Conservation (phyloP, 2,329 filamentous ascomycete species). For the Colletotrichum sp. region DNA sequence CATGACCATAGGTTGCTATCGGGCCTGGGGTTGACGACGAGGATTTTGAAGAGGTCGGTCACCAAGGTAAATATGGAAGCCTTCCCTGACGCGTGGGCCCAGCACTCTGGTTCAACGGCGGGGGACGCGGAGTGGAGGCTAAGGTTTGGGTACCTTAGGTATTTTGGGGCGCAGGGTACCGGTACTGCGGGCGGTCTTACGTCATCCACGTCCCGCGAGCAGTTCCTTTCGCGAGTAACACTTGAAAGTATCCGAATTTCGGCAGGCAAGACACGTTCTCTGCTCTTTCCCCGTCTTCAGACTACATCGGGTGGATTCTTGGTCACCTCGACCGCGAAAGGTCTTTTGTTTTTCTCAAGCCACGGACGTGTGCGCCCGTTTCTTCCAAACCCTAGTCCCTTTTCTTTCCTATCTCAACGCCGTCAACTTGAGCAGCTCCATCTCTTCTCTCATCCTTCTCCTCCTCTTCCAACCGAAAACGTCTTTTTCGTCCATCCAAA, state of each 20-base stretch:
- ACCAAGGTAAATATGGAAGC: too few relatives aligned
- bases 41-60: too few relatives aligned
- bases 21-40: too few relatives aligned
- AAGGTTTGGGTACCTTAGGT: neutral
- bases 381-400: neutral
- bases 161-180: too few relatives aligned
- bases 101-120: too few relatives aligned
- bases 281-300: neutral
- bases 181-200: too few relatives aligned
- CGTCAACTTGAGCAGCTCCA: neutral
- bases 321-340: rapidly evolving
- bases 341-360: neutral
- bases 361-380: rapidly evolving
- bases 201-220: too few relatives aligned
- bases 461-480: rapidly evolving
- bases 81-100: too few relatives aligned
- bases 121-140: too few relatives aligned
- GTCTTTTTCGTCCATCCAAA: neutral
- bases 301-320: neutral
- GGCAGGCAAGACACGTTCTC: rapidly evolving
- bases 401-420: neutral
- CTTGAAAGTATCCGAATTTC: rapidly evolving
- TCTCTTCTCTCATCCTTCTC: neutral
- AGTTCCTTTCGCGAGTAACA: too few relatives aligned
- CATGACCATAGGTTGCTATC: too few relatives aligned